Percentiles rank a stretch among this genome's conserved stretches.
These are phyloP conservation scores for Schizophyllum amplum DNA, from an alignment of 1,284 basidiomycete genomes.

Conservation along the genomic window DNA sequence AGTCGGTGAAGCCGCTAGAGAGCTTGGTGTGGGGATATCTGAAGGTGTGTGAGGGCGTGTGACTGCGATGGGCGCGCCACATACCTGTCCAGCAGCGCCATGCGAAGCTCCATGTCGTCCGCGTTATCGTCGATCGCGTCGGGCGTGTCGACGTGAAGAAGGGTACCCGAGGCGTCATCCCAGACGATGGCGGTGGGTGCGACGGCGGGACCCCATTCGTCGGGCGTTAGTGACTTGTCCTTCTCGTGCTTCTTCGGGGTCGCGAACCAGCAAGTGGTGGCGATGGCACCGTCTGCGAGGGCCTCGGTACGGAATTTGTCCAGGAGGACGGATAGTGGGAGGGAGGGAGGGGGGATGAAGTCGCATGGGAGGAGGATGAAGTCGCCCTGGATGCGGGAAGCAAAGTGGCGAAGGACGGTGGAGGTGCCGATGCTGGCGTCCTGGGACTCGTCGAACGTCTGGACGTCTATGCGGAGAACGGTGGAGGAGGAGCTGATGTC, in stretches of 20 bases:
- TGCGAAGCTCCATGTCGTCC: constrained; percentile 66
- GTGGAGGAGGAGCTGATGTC: constrained; percentile 50
- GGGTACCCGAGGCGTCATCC: constrained; percentile 55
- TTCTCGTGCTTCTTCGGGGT: constrained; percentile 44
- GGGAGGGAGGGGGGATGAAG: constrained; percentile 68
- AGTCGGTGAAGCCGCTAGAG: constrained; percentile 69
- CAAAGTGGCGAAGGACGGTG: constrained; percentile 61
- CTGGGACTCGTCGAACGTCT: constrained; percentile 66
- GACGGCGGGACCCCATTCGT: constrained; percentile 54
- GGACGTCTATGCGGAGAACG: constrained; percentile 61
- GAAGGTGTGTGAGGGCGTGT: constrained; percentile 7
- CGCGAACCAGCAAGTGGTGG: constrained; percentile 76
- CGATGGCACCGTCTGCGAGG: constrained; percentile 56
- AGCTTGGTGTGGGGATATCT: constrained; percentile 73
- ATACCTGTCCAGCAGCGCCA: constrained; percentile 63
- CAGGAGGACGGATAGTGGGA: constrained; percentile 65
- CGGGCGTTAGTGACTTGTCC: constrained; percentile 47
- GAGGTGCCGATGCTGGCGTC: constrained; percentile 62
- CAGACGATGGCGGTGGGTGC: constrained; percentile 49
- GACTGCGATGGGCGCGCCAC: constrained; percentile 4
- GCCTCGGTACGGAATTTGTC: constrained; percentile 76
- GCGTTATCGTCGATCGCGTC: constrained; percentile 60
- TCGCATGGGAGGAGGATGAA: constrained; percentile 92
- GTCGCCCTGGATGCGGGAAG: constrained; percentile 65
- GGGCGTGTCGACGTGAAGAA: constrained; percentile 63